Percentiles rank a stretch among this genome's conserved stretches.
phyloP scores from a whole-genome alignment of 208 protist species.

The Crithidia acanthocephali region DNA sequence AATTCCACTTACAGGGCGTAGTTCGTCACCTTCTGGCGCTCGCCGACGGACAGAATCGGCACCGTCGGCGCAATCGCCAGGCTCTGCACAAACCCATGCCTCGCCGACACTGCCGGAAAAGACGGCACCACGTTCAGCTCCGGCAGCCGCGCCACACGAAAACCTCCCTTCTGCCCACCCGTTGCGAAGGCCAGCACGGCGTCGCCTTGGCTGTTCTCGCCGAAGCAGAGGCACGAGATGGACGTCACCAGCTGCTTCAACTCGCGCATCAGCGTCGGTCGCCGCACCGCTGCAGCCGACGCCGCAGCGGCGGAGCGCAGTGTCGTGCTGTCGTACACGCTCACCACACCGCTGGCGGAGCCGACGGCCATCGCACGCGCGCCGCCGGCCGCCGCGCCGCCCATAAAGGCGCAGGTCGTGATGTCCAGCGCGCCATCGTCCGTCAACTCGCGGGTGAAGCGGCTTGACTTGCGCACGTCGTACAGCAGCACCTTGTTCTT shows the following conservation, averaged over 20 bases:
- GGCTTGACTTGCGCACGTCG: slow-evolving; percentile 77
- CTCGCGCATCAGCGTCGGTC: slow-evolving; percentile 38
- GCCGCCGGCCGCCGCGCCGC: background rate
- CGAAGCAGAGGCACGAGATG: slow-evolving; percentile 62
- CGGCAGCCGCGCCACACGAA: slow-evolving; percentile 76
- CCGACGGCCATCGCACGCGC: slow-evolving; percentile 57
- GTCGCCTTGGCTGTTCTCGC: slow-evolving; percentile 58
- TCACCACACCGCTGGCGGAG: slow-evolving; percentile 78
- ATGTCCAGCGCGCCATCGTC: slow-evolving; percentile 74
- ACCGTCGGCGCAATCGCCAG: slow-evolving; percentile 65
- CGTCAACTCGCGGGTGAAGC: slow-evolving; percentile 53
- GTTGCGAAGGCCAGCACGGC: slow-evolving; percentile 70
- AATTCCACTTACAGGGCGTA: slow-evolving; percentile 70
- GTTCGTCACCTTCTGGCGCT: slow-evolving; percentile 84
- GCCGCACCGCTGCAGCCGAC: background rate
- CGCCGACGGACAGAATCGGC: slow-evolving; percentile 87
- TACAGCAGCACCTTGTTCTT: slow-evolving; percentile 72
- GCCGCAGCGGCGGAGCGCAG: slow-evolving; percentile 12
- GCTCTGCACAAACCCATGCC: slow-evolving; percentile 80
- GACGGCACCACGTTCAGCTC: slow-evolving; percentile 75
- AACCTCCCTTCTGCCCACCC: slow-evolving; percentile 74
- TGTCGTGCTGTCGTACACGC: slow-evolving; percentile 50
- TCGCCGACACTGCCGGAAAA: slow-evolving; percentile 70
- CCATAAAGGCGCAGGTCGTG: slow-evolving; percentile 53
- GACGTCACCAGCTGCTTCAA: slow-evolving; percentile 85